These are phyloP conservation scores for Sphaerulina musiva DNA, from an alignment of 2,329 filamentous ascomycete genomes.

Conservation along the genomic window DNA sequence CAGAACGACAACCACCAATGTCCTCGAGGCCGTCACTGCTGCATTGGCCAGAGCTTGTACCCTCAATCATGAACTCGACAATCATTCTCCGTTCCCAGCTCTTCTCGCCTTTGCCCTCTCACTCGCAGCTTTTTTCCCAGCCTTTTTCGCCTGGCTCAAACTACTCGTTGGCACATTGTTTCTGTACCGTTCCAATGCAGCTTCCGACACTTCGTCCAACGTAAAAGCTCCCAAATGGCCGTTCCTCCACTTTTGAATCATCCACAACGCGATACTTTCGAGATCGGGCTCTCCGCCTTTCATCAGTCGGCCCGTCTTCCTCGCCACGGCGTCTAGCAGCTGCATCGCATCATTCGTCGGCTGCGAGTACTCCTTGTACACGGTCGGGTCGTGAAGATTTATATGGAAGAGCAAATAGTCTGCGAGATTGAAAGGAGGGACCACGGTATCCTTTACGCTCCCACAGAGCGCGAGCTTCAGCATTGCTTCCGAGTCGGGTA, in stretches of 20 bases:
- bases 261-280: conserved; percentile 68
- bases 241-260: conserved; percentile 74
- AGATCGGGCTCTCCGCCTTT: conserved; percentile 65
- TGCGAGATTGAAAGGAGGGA: conserved; percentile 68
- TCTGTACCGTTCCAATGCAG: conserved; percentile 50
- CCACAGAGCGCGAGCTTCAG: conserved; percentile 88
- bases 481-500: conserved; percentile 80
- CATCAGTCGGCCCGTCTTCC: conserved; percentile 66
- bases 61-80: not conserved
- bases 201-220: conserved; percentile 66
- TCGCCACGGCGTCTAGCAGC: conserved; percentile 65
- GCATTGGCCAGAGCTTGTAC: too few relatives aligned
- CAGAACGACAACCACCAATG: too few relatives aligned
- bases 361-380: conserved; percentile 57
- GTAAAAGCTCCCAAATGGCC: conserved; percentile 71
- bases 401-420: conserved; percentile 86
- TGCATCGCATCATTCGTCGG: conserved; percentile 80
- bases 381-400: conserved; percentile 57
- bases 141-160: conserved; percentile 62
- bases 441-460: conserved; percentile 81
- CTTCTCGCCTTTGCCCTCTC: conserved; percentile 14
- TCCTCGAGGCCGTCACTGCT: too few relatives aligned
- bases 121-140: conserved; percentile 49
- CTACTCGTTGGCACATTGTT: conserved; percentile 47
- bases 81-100: conserved; percentile 9